Evolutionary conservation across 2,329 filamentous ascomycete genomes (phyloP), one percentile per base, ranked within the genome.

Genomic region (Aspergillus fructus): DNA sequence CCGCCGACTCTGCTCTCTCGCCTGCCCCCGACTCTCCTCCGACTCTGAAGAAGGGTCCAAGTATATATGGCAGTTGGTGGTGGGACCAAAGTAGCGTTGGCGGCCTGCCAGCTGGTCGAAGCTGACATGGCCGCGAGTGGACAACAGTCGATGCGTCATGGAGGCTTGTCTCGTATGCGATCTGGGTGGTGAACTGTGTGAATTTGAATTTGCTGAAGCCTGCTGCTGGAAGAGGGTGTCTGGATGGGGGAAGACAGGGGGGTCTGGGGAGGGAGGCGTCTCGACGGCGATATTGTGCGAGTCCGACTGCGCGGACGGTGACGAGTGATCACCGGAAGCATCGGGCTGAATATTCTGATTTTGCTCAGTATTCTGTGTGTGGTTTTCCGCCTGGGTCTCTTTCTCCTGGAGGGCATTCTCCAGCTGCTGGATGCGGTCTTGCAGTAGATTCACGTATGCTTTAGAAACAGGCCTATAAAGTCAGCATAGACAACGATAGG

Each of bases 31-130:
- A 23, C 30, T 49, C n/a, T 49, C 46, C 17, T 49, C 46, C 11
- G 15, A 27, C 17, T 49, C 46, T 5, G 46, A 39, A 9, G 46
- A 30, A 2, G 37, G 12, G 12, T 34, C 46, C 46, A 49, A 17
- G 46, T 49, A 49, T 17, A 49, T 49, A 30, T 49, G 46, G 17
- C 46, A 49, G 46, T 49, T 49, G 17, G 46, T 49, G n/a, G 46
- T 49, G 17, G 49, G 49, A 24, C 39, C 24, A 52, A 43, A 52
- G 23, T 52, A 41, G n/a, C 39, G 39, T 17, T 52, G 39, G 21
- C 27, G 46, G 12, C 30, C 30, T 5, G 46, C 46, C 30, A 49
- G 17, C 30, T 49, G 33, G 46, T 49, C 46, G 33, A 49, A 49
- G 19, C 46, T 49, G 46, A 49, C 33, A 30, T 49, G 33, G 4